Percentiles rank a stretch among this genome's conserved stretches.
Conservation (phyloP, 176 grass and related monocot genomes). For the Oryza coarctata region DNA sequence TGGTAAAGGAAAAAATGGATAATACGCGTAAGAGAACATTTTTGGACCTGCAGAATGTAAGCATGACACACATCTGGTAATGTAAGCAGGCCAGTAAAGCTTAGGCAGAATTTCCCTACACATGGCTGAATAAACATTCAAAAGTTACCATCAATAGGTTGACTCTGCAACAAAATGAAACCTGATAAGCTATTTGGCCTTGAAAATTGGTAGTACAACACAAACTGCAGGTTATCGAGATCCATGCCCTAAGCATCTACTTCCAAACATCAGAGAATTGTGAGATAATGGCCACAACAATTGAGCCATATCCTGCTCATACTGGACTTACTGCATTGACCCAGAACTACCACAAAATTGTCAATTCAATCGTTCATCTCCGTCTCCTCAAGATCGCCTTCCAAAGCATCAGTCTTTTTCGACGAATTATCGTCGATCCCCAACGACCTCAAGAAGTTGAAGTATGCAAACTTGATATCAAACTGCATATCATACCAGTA, state of each 20-base stretch:
- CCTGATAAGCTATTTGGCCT: not conserved
- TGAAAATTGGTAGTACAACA: slow-evolving; percentile 17
- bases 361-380: slow-evolving; percentile 4
- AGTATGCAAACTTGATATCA: slow-evolving; percentile 96
- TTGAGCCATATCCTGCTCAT: not conserved
- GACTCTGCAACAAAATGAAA: not conserved
- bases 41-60: slow-evolving; percentile 2
- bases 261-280: not conserved
- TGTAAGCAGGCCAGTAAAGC: not conserved
- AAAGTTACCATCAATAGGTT: not conserved
- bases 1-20: not conserved
- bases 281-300: not conserved
- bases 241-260: not conserved
- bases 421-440: slow-evolving; percentile 11
- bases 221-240: not conserved
- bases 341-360: not conserved
- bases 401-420: not conserved
- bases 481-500: slow-evolving; percentile 99
- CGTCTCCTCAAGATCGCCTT: slow-evolving; percentile 25
- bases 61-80: too few species aligned
- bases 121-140: not conserved
- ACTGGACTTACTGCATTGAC: not conserved
- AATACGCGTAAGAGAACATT: not conserved
- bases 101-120: not conserved
- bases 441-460: slow-evolving; percentile 73